Conservation (phyloP, 768 basidiomycete species). For the Tylopilus rubrobrunneus region DNA sequence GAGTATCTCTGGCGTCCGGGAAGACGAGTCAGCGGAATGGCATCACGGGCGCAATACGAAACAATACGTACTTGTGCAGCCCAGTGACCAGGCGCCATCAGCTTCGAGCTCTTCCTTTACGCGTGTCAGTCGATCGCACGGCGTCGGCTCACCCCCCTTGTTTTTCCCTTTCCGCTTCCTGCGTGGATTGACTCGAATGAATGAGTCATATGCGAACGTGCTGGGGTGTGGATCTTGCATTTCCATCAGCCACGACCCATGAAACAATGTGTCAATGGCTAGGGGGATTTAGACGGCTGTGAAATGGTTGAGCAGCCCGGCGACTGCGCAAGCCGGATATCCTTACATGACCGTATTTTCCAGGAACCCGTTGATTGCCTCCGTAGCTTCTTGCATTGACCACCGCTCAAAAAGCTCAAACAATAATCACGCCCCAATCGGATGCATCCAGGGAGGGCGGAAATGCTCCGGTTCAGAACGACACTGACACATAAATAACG, state of each 20-base stretch:
- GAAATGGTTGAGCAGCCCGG: background rate
- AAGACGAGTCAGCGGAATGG: background rate
- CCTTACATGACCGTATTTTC: background rate
- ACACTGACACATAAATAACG: background rate
- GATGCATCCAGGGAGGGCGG: conserved; percentile 2
- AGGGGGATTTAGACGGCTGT: background rate
- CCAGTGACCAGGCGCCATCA: conserved; percentile 49
- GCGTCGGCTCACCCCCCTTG: conserved; percentile 30
- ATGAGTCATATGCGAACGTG: conserved; percentile 42
- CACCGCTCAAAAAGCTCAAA: background rate
- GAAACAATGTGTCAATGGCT: background rate
- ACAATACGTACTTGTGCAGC: conserved; percentile 49
- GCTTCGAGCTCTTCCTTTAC: conserved; percentile 42
- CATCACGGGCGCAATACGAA: conserved; percentile 13
- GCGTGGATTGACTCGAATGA: conserved; percentile 47
- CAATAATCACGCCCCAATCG: background rate
- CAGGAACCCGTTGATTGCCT: background rate
- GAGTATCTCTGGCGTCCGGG: conserved; percentile 32
- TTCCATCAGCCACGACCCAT: no score
- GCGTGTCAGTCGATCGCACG: conserved; percentile 38
- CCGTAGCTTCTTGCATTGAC: background rate
- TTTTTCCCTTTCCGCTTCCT: conserved; percentile 46
- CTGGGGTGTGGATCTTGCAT: conserved; percentile 16
- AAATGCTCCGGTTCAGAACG: conserved; percentile 13
- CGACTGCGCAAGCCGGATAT: background rate